Evolutionary conservation across 2,329 filamentous ascomycete genomes (phyloP).

Genomic region (Colletotrichum ledebouriae): DNA sequence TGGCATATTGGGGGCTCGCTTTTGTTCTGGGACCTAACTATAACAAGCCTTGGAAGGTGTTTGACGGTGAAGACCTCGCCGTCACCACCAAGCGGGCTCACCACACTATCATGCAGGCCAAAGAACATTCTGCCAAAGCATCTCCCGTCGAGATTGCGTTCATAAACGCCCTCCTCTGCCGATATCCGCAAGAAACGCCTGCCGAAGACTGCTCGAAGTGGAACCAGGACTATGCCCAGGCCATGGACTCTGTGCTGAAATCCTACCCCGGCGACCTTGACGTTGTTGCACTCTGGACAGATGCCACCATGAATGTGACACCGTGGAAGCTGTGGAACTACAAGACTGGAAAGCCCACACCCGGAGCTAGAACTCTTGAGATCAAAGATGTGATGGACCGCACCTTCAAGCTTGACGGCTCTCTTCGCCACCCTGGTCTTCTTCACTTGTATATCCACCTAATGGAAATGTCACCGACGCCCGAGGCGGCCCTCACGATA

Average conservation of each 20-base stretch:
- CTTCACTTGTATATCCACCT: slow-evolving; percentile 83
- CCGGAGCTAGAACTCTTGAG: slow-evolving; percentile 43
- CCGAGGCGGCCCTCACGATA: slow-evolving; percentile 71
- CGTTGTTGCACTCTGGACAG: slow-evolving; percentile 53
- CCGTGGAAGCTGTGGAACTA: slow-evolving; percentile 62
- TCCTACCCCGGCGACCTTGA: slow-evolving; percentile 57
- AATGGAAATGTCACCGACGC: slow-evolving; percentile 80
- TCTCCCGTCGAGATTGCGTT: slow-evolving; percentile 72
- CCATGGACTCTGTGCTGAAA: slow-evolving; percentile 55
- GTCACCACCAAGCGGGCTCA: slow-evolving; percentile 63
- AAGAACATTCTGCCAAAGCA: slow-evolving; percentile 51
- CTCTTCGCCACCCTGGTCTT: slow-evolving; percentile 73
- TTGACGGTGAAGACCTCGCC: slow-evolving; percentile 72
- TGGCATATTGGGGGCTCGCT: slow-evolving; percentile 79
- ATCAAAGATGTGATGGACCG: slow-evolving; percentile 53
- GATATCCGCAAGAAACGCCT: slow-evolving; percentile 69
- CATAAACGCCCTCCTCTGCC: slow-evolving; percentile 70
- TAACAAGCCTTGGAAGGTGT: slow-evolving; percentile 82
- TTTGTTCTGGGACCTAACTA: slow-evolving; percentile 82
- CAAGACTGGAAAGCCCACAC: slow-evolving; percentile 47
- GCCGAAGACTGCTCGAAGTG: slow-evolving; percentile 64
- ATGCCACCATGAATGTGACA: slow-evolving; percentile 63
- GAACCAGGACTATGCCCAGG: slow-evolving; percentile 68
- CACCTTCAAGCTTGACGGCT: slow-evolving; percentile 64
- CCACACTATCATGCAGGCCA: slow-evolving; percentile 60